phyloP scores from a whole-genome alignment of 495 filamentous ascomycete species.

The Hypoxylon crocopeplum region DNA sequence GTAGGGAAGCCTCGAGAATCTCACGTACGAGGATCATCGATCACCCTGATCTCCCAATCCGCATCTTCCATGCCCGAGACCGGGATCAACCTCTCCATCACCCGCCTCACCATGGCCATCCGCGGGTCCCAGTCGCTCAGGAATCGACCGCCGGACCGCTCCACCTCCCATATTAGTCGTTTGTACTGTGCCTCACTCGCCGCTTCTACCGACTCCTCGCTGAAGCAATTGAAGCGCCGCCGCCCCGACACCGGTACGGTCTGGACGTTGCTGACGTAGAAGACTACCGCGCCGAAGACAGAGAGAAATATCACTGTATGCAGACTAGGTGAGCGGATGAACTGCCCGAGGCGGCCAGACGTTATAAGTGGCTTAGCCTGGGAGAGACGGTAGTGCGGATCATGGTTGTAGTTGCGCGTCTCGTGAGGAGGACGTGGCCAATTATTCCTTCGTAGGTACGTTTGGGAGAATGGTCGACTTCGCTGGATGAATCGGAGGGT shows the following conservation, averaged over 20 bases:
- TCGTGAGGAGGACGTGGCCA: slow-evolving; percentile 32
- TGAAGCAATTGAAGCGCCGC: slow-evolving; percentile 80
- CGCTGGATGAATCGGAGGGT: slow-evolving; percentile 6
- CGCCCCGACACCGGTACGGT: slow-evolving; percentile 81
- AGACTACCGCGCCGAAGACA: slow-evolving; percentile 48
- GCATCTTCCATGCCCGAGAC: slow-evolving; percentile 63
- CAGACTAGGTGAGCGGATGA: slow-evolving; percentile 40
- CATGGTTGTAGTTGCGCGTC: slow-evolving; percentile 26
- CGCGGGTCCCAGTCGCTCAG: slow-evolving; percentile 51
- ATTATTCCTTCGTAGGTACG: slow-evolving; percentile 19
- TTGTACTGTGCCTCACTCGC: slow-evolving; percentile 61
- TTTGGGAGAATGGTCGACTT: slow-evolving; percentile 36
- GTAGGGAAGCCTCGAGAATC: background rate
- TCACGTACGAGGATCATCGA: slow-evolving; percentile 63
- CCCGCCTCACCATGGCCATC: slow-evolving; percentile 62
- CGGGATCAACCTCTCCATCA: slow-evolving; percentile 76
- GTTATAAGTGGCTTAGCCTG: slow-evolving; percentile 52
- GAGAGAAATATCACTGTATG: slow-evolving; percentile 42
- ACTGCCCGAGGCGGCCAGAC: slow-evolving; percentile 23
- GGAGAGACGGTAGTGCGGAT: slow-evolving; percentile 37
- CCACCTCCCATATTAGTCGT: slow-evolving; percentile 55
- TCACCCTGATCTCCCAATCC: slow-evolving; percentile 87
- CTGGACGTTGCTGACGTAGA: slow-evolving; percentile 79
- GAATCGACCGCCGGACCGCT: slow-evolving; percentile 42
- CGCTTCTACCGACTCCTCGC: slow-evolving; percentile 58